Conservation (phyloP, 768 basidiomycete species). For the Podaxis mareebaensis region DNA sequence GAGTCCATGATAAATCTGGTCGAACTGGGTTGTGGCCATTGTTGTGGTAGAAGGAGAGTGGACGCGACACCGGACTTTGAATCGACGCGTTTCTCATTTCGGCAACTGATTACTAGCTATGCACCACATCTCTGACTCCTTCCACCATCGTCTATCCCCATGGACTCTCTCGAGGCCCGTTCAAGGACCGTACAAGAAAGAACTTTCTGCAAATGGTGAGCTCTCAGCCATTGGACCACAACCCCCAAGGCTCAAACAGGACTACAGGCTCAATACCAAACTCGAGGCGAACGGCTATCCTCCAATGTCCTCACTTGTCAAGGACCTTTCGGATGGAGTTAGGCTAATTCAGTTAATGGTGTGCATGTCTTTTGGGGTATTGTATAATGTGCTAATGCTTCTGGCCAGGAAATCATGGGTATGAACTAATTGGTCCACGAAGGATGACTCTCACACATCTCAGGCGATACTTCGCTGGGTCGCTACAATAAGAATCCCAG, state of each 20-base stretch:
- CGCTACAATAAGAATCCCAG: constrained; percentile 87
- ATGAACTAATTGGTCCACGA: constrained; percentile 12
- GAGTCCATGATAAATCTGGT: constrained; percentile 78
- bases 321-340: constrained; percentile 93
- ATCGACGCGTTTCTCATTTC: constrained; percentile 33
- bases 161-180: constrained; percentile 61
- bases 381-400: background rate
- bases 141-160: constrained; percentile 17
- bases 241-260: constrained; percentile 5
- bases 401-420: constrained; percentile 93
- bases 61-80: constrained; percentile 50
- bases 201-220: constrained; percentile 91
- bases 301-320: constrained; percentile 85
- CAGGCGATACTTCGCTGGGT: constrained; percentile 91
- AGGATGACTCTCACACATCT: background rate
- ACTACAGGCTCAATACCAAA: constrained; percentile 89
- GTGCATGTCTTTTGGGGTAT: constrained; percentile 20
- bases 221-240: constrained; percentile 5
- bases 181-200: constrained; percentile 70
- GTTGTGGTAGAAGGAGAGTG: constrained; percentile 20
- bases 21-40: constrained; percentile 79
- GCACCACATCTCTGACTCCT: constrained; percentile 15
- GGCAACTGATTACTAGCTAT: constrained; percentile 16
- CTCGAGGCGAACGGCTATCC: constrained; percentile 83
- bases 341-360: constrained; percentile 95